Conservation (phyloP, 805 yeast genomes). For the Brettanomyces nanus region DNA sequence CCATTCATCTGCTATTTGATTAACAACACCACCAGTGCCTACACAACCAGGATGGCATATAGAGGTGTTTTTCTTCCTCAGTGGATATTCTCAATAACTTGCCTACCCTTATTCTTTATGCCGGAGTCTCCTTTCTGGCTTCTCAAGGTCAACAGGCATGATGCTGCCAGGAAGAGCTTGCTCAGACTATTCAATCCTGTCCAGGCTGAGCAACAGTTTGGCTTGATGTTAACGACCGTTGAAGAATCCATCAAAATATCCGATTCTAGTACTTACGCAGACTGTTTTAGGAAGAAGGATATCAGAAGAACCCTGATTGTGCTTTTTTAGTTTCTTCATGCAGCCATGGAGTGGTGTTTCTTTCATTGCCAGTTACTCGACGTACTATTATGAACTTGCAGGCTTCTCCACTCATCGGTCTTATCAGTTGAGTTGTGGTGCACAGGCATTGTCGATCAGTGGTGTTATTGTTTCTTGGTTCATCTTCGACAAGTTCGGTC, state of each 20-base stretch:
- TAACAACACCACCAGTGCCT: conserved; percentile 1
- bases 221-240: conserved; percentile 26
- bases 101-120: conserved; percentile 5
- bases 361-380: conserved; percentile 34
- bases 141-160: conserved; percentile 31
- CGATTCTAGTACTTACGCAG: conserved; percentile 24
- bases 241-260: conserved; percentile 18
- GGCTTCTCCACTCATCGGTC: conserved; percentile 36
- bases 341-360: conserved; percentile 42
- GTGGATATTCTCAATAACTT: conserved; percentile 12
- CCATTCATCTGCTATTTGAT: not conserved
- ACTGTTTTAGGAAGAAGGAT: conserved; percentile 38
- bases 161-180: conserved; percentile 31
- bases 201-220: conserved; percentile 27
- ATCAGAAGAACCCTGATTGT: conserved; percentile 39
- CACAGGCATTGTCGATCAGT: conserved; percentile 25
- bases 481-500: conserved; percentile 30
- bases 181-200: conserved; percentile 20
- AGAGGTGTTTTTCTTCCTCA: conserved; percentile 14
- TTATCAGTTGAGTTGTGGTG: conserved; percentile 24
- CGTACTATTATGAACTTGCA: conserved; percentile 42
- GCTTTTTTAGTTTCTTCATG: conserved; percentile 29
- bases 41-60: conserved; percentile 13
- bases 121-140: conserved; percentile 19
- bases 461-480: conserved; percentile 34